A percentile compares a stretch with the other conserved stretches of the same genome.
These are phyloP conservation scores for Fusarium nodosum DNA, from an alignment of 2,329 filamentous ascomycete genomes.

Conservation along the genomic window DNA sequence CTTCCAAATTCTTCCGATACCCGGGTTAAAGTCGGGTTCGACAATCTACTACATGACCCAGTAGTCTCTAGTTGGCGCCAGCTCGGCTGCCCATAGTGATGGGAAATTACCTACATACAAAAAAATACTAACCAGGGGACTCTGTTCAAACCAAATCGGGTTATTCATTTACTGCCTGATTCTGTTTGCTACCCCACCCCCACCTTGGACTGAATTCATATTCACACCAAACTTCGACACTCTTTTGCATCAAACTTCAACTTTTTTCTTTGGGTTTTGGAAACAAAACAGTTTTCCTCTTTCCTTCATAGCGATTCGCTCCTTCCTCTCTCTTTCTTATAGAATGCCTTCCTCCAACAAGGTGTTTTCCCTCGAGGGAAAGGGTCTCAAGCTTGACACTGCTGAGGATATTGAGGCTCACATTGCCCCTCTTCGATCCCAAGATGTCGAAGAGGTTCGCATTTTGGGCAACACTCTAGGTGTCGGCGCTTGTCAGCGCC, in stretches of 20 bases:
- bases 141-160: conserved; percentile 26
- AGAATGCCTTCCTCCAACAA: conserved; percentile 62
- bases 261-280: conserved; percentile 36
- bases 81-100: conserved; percentile 28
- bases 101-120: conserved; percentile 26
- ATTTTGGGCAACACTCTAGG: conserved; percentile 94
- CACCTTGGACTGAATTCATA: conserved; percentile 43
- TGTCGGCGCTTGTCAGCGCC: conserved; percentile 85
- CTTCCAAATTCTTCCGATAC: conserved; percentile 43
- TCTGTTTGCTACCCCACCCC: conserved; percentile 47
- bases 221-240: conserved; percentile 40
- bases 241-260: conserved; percentile 38
- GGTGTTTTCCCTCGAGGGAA: conserved; percentile 91
- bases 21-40: conserved; percentile 39
- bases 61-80: conserved; percentile 2
- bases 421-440: conserved; percentile 79
- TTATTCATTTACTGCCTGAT: conserved; percentile 36
- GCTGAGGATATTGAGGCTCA: conserved; percentile 88
- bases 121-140: not conserved
- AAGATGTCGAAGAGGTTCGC: conserved; percentile 86
- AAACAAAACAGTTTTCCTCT: conserved; percentile 23
- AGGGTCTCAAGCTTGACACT: conserved; percentile 91
- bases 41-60: conserved; percentile 7
- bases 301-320: conserved; percentile 18
- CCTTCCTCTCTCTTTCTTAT: conserved; percentile 20